Conservation (phyloP, 1,139 yeast genomes). For the Hansenula anomala region DNA sequence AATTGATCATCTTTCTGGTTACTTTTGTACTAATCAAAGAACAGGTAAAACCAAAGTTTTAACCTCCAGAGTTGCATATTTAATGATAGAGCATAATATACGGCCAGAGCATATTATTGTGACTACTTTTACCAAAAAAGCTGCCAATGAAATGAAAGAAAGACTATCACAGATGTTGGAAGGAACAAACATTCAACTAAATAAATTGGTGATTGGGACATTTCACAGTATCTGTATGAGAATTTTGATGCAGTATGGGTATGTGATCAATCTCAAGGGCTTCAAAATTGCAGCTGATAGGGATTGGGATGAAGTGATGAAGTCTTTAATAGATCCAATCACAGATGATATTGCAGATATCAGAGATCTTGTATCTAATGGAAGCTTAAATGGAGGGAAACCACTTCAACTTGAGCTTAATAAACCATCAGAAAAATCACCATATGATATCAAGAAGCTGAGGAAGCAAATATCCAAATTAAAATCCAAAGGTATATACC, state of each 20-base stretch:
- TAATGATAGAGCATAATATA: slow-evolving; percentile 45
- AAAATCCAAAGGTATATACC: slow-evolving; percentile 43
- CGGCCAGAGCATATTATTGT: slow-evolving; percentile 64
- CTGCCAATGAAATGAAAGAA: slow-evolving; percentile 77
- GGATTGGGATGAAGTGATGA: slow-evolving; percentile 50
- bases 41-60: slow-evolving; percentile 76
- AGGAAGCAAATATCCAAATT: slow-evolving; percentile 45
- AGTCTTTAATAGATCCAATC: slow-evolving; percentile 35
- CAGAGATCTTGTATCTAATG: slow-evolving; percentile 20
- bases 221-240: slow-evolving; percentile 77
- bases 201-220: slow-evolving; percentile 67
- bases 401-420: slow-evolving; percentile 6
- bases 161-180: slow-evolving; percentile 44
- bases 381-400: slow-evolving; percentile 14
- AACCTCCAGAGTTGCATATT: slow-evolving; percentile 70
- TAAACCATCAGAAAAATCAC: no score
- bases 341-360: slow-evolving; percentile 27
- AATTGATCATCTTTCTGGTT: background rate
- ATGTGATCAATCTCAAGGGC: slow-evolving; percentile 39
- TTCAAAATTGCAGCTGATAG: slow-evolving; percentile 64
- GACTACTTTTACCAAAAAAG: slow-evolving; percentile 88
- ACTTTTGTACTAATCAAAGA: no score
- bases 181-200: slow-evolving; percentile 31
- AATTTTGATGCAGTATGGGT: slow-evolving; percentile 54
- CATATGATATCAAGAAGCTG: slow-evolving; percentile 27